Evolutionary conservation across 2,329 filamentous ascomycete species (phyloP).

Genomic region (Zymoseptoria crescenta): DNA sequence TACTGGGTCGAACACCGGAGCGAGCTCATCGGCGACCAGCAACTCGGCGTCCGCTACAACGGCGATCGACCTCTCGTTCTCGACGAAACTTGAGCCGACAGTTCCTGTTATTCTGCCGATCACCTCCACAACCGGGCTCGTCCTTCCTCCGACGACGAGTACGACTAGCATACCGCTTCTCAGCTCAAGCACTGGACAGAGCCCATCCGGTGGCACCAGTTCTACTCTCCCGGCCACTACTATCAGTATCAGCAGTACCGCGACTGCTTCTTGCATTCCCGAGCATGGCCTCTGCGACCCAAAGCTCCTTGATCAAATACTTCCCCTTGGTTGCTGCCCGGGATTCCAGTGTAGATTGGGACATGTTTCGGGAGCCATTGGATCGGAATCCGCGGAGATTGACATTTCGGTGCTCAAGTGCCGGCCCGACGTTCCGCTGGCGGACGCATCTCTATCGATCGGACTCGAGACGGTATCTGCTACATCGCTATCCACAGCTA

Average conservation of each 20-base stretch:
- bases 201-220: no score
- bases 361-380: background rate
- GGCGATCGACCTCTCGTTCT: background rate
- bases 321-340: background rate
- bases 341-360: background rate
- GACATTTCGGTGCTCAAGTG: background rate
- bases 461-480: no score
- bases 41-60: background rate
- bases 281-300: background rate
- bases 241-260: background rate
- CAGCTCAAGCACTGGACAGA: background rate
- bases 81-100: background rate
- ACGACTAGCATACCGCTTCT: background rate
- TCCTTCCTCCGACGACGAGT: background rate
- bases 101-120: background rate
- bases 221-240: no score
- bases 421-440: no score
- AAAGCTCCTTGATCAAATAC: background rate
- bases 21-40: background rate
- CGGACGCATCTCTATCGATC: no score
- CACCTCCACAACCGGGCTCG: background rate
- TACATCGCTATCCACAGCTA: no score
- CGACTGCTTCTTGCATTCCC: background rate
- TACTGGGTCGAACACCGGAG: background rate
- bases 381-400: background rate